These are phyloP conservation scores for Ogataea pignaliae DNA, from an alignment of 805 yeast genomes.

Conservation along the genomic window DNA sequence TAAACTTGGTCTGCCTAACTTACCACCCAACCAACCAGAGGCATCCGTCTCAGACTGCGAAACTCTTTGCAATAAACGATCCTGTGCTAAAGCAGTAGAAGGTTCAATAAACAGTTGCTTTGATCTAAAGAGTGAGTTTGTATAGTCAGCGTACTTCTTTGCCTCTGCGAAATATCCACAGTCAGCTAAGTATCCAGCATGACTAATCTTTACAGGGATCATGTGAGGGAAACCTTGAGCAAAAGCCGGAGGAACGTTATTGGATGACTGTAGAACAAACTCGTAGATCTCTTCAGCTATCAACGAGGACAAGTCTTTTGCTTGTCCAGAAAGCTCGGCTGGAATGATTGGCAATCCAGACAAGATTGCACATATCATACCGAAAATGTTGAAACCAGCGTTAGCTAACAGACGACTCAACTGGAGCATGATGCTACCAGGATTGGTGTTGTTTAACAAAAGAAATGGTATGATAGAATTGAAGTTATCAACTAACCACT, in stretches of 20 bases:
- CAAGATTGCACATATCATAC: constrained; percentile 34
- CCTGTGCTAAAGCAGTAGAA: constrained; percentile 30
- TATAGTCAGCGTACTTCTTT: constrained; percentile 55
- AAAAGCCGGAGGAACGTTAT: constrained; percentile 33
- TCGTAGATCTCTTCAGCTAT: constrained; percentile 71
- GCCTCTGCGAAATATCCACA: constrained; percentile 55
- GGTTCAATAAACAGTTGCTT: constrained; percentile 33
- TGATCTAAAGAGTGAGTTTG: constrained; percentile 36
- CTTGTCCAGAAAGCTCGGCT: constrained; percentile 10
- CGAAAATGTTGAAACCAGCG: constrained; percentile 35
- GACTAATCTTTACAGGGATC: constrained; percentile 56
- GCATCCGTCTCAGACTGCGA: constrained; percentile 34
- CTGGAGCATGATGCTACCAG: constrained; percentile 18
- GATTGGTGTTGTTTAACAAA: constrained; percentile 22
- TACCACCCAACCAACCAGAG: constrained; percentile 72
- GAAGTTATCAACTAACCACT: constrained; percentile 28
- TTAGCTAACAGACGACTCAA: constrained; percentile 34
- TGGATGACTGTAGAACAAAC: constrained; percentile 35
- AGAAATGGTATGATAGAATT: constrained; percentile 27
- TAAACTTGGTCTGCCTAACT: constrained; percentile 26
- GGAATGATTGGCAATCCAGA: constrained; percentile 29
- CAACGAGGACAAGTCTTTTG: constrained; percentile 37
- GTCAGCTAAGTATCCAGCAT: constrained; percentile 69
- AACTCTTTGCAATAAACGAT: constrained; percentile 40
- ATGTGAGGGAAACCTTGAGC: constrained; percentile 42